Conservation (phyloP, 1,139 yeast genomes). For the Saccharomyces hybrid region DNA sequence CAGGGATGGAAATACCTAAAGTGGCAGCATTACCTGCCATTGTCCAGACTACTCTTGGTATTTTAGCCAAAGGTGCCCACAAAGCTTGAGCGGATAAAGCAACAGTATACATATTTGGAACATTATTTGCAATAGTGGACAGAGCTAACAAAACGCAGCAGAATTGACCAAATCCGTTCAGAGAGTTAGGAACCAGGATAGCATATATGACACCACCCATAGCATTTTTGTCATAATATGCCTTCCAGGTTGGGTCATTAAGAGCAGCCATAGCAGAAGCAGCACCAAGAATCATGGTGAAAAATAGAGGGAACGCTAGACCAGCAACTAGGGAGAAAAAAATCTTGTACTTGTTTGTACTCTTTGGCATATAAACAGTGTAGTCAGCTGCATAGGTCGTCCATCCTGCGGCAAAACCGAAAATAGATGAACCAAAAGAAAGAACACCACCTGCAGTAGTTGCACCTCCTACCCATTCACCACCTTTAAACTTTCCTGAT, state of each 20-base stretch:
- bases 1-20: conserved; percentile 82
- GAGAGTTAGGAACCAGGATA: conserved; percentile 66
- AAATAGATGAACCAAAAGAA: conserved; percentile 75
- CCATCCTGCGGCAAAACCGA: conserved; percentile 94
- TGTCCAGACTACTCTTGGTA: conserved; percentile 82
- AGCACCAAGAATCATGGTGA: conserved; percentile 76
- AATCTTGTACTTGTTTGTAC: conserved; percentile 48
- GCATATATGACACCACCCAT: conserved; percentile 78
- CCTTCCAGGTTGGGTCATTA: conserved; percentile 40
- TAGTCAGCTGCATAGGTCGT: conserved; percentile 87
- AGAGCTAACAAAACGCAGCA: conserved; percentile 74
- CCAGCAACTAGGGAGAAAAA: conserved; percentile 59
- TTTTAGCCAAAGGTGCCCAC: conserved; percentile 58
- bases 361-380: conserved; percentile 70
- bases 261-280: conserved; percentile 65
- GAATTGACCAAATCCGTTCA: conserved; percentile 83
- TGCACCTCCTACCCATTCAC: conserved; percentile 36
- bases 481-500: conserved; percentile 48
- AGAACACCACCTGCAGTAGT: conserved; percentile 68
- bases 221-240: conserved; percentile 34
- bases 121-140: conserved; percentile 79
- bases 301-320: conserved; percentile 55
- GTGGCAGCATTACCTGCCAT: conserved; percentile 63
- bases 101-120: conserved; percentile 90
- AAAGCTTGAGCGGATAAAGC: conserved; percentile 77